These are phyloP conservation scores for Huntiella savannae DNA, from an alignment of 2,329 filamentous ascomycete species.

Conservation along the genomic window DNA sequence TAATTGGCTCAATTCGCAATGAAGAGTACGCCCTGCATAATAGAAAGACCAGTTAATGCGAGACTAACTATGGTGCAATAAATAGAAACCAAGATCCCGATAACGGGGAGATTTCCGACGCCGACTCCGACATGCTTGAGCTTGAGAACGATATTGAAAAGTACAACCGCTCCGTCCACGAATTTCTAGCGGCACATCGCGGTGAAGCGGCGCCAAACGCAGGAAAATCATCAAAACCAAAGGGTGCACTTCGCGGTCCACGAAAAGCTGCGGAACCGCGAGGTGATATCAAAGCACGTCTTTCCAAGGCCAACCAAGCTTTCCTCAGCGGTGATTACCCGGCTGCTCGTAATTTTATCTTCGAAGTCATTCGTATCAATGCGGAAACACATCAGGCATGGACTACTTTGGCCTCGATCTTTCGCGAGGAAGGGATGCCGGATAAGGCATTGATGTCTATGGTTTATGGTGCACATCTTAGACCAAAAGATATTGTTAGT, in stretches of 20 bases:
- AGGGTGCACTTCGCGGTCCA: constrained; percentile 23
- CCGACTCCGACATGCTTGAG: constrained; percentile 27
- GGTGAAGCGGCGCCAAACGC: neutral
- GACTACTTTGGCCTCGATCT: constrained; percentile 41
- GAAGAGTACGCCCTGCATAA: constrained; percentile 4
- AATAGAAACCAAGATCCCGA: neutral
- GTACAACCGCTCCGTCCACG: constrained; percentile 23
- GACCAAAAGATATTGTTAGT: constrained; percentile 37
- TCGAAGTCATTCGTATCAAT: constrained; percentile 49
- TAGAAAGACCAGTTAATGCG: neutral
- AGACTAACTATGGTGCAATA: too few relatives aligned
- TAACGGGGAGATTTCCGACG: constrained; percentile 20
- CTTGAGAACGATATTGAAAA: constrained; percentile 25
- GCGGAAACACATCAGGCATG: constrained; percentile 48
- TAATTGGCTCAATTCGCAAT: constrained; percentile 9
- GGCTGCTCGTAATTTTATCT: constrained; percentile 36
- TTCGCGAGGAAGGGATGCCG: constrained; percentile 37
- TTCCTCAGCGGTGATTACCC: constrained; percentile 45
- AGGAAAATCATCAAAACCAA: constrained; percentile 1
- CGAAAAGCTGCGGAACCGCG: constrained; percentile 47
- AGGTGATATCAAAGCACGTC: constrained; percentile 48
- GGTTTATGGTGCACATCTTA: constrained; percentile 42
- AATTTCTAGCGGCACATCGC: constrained; percentile 22
- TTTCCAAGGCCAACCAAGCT: constrained; percentile 47
- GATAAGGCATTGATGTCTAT: constrained; percentile 39